phyloP scores from a whole-genome alignment of 768 basidiomycete genomes.

The Naematelia encephala region DNA sequence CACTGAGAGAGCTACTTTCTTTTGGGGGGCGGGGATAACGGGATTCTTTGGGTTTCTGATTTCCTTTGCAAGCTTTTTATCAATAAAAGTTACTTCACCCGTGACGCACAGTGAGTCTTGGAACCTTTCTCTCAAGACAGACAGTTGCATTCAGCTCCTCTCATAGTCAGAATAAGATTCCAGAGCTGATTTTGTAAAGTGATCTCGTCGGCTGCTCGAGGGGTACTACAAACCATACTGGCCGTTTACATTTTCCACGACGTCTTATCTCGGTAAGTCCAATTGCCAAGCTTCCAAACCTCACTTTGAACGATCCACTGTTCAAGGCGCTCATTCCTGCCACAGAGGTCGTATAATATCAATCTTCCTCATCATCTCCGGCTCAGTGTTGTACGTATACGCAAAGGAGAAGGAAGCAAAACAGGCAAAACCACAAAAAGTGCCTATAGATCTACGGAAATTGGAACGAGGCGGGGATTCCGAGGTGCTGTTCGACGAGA shows the following conservation, averaged over 20 bases:
- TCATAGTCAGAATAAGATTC: background rate
- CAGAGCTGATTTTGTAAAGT: constrained; percentile 18
- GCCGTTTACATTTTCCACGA: constrained; percentile 79
- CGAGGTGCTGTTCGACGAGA: constrained; percentile 8
- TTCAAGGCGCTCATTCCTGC: background rate
- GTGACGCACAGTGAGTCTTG: constrained; percentile 76
- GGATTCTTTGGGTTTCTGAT: constrained; percentile 73
- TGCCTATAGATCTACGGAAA: constrained; percentile 13
- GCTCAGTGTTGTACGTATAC: constrained; percentile 48
- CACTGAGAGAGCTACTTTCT: constrained; percentile 58
- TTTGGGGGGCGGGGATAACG: constrained; percentile 75
- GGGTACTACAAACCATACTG: constrained; percentile 83
- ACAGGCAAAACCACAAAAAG: background rate
- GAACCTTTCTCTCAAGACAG: background rate
- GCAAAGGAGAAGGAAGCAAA: constrained; percentile 36
- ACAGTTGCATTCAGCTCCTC: background rate
- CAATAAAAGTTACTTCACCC: constrained; percentile 95
- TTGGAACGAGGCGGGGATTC: constrained; percentile 20
- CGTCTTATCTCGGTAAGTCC: constrained; percentile 69
- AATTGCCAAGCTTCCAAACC: background rate
- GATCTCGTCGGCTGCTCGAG: constrained; percentile 74
- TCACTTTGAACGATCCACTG: background rate
- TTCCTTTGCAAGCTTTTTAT: constrained; percentile 85
- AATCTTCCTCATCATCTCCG: constrained; percentile 44
- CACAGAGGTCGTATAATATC: constrained; percentile 39